Evolutionary conservation across 176 grass and related monocot genomes (phyloP), one percentile per base, ranked within the genome.

Genomic region (Avena sativa): DNA sequence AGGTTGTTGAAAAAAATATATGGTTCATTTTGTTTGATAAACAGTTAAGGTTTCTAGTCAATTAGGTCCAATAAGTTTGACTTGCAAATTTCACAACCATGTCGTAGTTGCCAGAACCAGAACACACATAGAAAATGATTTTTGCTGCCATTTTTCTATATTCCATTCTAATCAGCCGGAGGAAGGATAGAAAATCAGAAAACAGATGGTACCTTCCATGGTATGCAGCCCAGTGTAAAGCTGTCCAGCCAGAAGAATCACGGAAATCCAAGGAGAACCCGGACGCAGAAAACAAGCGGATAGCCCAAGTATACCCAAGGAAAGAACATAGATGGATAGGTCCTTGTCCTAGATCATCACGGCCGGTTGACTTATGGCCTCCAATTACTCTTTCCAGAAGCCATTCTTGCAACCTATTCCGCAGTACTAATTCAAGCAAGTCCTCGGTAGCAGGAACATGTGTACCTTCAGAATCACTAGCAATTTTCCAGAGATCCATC

Each of bases 231-330:
- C 94, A 99, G 80, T 99, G 97, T 81, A 99, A 74, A 63, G 94
- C 92, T 67, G 97, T 96, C 97, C 97, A 99, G 55, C 97, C 97
- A 89, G 76, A 88, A 88, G 92, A 83, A 92, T 99, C 97, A 25
- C 97, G 94, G 77, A 99, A 99, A 91, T 99, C 97, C 82, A 99
- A 91, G 64, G 97, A 99, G 52, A 96, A 91, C 47, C 92, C 92
- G 0, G 94, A 99, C 14, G 88, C 76, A 67, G 89, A 85, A 99
- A 93, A 96, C 57, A 96, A 83, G 64, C 86, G 86, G 83, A 93
- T 80, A 48, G 92, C 90, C 97, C 97, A 99, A 71, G 88, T 86
- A 96, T 99, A 99, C 71, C 92, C 87, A 79, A 99, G 87, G 83
- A 93, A 94, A 81, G 85, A 91, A 91, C 97, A 99, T 13, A 99